Evolutionary conservation across 495 filamentous ascomycete species (phyloP), one percentile per base, ranked within the genome.

Genomic region (Baudoinia panamericana): DNA sequence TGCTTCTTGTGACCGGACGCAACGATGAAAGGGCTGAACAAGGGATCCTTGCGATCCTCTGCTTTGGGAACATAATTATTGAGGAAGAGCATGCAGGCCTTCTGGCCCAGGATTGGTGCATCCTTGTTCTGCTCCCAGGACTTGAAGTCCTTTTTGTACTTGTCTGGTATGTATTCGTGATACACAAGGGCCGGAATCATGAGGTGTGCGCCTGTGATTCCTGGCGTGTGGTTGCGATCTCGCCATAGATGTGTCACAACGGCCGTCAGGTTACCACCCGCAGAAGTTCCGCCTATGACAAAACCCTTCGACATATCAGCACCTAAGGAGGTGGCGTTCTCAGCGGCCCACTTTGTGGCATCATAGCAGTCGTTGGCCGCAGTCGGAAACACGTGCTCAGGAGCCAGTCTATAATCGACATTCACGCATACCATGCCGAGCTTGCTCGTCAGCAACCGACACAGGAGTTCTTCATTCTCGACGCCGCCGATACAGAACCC

Each of bases 321-420:
- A 16, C 53, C 57, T 4, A 64, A 51, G 5, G 54, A 50, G 26
- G 51, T 26, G 41, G 61, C 59, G 33, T 72, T 61, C 17, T 48
- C 30, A 1, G 62, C 59, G 8, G 55, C 55, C 69, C 70, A 71
- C 48, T 63, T 55, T 36, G 70, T 48, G 5, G 61, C 62, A 52
- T 72, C 68, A 57, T 61, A 70, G 30, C 61, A 55, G 50, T 74
- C 70, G 12, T 72, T 40, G 7, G 59, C 43, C 15, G 61, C 52
- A 1, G 57, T 55, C 0, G 70, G 70, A 43, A 68, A 73, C n/a
- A 56, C 53, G 39, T 65, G 38, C 33, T 70, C 67, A 1, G 69
- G 68, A 0, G 64, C 63, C 4, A 68, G 55, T 18, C 43, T 61
- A 41, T 73, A 72, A 15, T 62, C 61, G 1, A 67, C 63, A 51